Evolutionary conservation across 2,329 filamentous ascomycete genomes (phyloP).

Genomic region (Cladophialophora exuberans): DNA sequence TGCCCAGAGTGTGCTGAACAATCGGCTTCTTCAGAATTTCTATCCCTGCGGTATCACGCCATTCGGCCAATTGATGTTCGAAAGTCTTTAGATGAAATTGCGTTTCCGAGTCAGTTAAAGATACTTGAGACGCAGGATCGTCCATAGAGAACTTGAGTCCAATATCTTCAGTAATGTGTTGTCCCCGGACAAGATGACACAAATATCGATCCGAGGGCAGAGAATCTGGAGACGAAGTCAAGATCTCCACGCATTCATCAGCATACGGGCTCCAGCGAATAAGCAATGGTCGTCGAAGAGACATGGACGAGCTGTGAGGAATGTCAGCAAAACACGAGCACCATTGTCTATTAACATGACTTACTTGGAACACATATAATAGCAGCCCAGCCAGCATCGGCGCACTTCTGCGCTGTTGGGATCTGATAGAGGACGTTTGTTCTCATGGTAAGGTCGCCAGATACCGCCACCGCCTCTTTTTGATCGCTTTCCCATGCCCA

Average conservation of each 20-base stretch:
- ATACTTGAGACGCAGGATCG: conserved; percentile 57
- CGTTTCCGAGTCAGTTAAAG: conserved; percentile 64
- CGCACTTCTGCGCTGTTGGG: conserved; percentile 61
- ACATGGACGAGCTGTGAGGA: conserved; percentile 56
- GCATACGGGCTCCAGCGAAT: conserved; percentile 66
- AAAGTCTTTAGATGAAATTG: conserved; percentile 68
- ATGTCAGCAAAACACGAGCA: conserved; percentile 7
- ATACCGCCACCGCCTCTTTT: conserved; percentile 42
- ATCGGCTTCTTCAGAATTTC: conserved; percentile 58
- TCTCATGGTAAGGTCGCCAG: conserved; percentile 43
- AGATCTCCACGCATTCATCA: conserved; percentile 62
- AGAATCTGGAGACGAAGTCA: conserved; percentile 60
- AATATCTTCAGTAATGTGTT: conserved; percentile 69
- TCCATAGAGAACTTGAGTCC: conserved; percentile 69
- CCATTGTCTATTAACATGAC: conserved; percentile 22
- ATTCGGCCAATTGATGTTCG: conserved; percentile 66
- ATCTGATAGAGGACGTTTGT: conserved; percentile 44
- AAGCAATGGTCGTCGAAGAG: conserved; percentile 61
- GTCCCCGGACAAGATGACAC: conserved; percentile 61
- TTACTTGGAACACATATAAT: conserved; percentile 62
- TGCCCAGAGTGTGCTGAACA: conserved; percentile 65
- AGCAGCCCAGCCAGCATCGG: conserved; percentile 64
- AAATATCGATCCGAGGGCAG: conserved; percentile 60
- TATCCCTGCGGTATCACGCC: conserved; percentile 57
- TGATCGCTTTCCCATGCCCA: conserved; percentile 69